Percentiles rank a stretch among this genome's conserved stretches.
These are phyloP conservation scores for Stenocarpella maydis DNA, from an alignment of 2,329 filamentous ascomycete species.

Conservation along the genomic window DNA sequence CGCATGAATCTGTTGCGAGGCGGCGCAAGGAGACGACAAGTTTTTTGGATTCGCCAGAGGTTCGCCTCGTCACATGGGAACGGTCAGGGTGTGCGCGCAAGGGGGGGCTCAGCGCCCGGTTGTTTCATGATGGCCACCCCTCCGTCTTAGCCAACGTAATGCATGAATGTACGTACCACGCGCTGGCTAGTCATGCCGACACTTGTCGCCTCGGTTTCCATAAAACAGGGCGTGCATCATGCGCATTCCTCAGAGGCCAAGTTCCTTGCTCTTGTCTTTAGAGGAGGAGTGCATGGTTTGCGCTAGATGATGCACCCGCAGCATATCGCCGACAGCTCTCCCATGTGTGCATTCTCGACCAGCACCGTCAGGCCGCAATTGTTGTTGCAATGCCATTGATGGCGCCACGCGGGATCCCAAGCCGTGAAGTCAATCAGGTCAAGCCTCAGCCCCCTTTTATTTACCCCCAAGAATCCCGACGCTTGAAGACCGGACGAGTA, in stretches of 20 bases:
- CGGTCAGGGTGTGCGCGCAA: not conserved
- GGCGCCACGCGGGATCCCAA: conserved; percentile 9
- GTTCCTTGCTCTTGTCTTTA: not conserved
- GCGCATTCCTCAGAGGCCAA: not conserved
- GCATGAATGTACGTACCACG: conserved; percentile 28
- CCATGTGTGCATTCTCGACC: conserved; percentile 5
- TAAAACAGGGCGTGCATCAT: conserved; percentile 14
- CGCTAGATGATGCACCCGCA: not conserved
- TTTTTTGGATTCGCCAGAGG: not conserved
- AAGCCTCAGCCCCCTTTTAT: not conserved
- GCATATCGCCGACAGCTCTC: conserved; percentile 1
- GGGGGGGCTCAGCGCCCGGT: conserved; percentile 24
- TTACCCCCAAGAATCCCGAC: not conserved
- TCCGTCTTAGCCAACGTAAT: conserved; percentile 20
- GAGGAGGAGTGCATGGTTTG: not conserved
- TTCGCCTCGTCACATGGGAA: conserved; percentile 19
- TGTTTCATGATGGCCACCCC: conserved; percentile 25
- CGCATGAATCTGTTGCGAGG: conserved; percentile 16
- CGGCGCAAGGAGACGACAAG: not conserved
- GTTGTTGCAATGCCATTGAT: conserved; percentile 14
- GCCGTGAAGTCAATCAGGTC: not conserved
- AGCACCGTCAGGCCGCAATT: conserved; percentile 5
- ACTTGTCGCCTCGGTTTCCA: conserved; percentile 12
- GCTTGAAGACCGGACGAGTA: conserved; percentile 4
- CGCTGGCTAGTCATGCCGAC: conserved; percentile 29